phyloP scores from a whole-genome alignment of 805 yeast genomes.

The Metschnikowia borealis region DNA sequence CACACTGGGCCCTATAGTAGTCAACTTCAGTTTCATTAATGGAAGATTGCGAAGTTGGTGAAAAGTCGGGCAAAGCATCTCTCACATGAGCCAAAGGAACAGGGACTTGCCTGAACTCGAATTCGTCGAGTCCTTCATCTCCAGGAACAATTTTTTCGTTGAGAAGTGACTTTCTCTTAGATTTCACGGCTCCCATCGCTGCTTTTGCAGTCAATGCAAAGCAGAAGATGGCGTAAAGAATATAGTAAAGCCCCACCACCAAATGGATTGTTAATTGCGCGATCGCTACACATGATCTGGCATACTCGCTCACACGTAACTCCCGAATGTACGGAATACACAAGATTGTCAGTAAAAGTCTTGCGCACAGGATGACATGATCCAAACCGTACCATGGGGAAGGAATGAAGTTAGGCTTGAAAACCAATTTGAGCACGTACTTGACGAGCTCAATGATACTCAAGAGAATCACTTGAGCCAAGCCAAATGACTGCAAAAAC shows the following conservation, averaged over 20 bases:
- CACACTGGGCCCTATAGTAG: conserved; percentile 15
- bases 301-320: conserved; percentile 33
- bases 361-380: conserved; percentile 35
- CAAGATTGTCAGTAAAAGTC: conserved; percentile 36
- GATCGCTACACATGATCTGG: conserved; percentile 41
- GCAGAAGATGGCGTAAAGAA: conserved; percentile 28
- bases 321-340: conserved; percentile 41
- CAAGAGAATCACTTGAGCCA: conserved; percentile 40
- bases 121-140: conserved; percentile 1
- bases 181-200: conserved; percentile 12
- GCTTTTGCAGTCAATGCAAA: conserved; percentile 24
- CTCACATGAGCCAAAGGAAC: not conserved
- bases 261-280: conserved; percentile 41
- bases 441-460: conserved; percentile 33
- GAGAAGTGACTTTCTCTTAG: not conserved
- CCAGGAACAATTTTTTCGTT: conserved; percentile 1
- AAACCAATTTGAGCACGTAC: conserved; percentile 18
- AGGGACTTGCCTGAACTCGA: conserved; percentile 12
- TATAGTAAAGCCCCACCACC: conserved; percentile 29
- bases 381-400: conserved; percentile 27
- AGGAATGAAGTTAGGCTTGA: conserved; percentile 28
- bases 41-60: conserved; percentile 6
- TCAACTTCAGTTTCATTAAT: conserved; percentile 12
- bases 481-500: conserved; percentile 40
- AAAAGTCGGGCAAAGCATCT: not conserved